Conservation (phyloP, 1,139 yeast genomes). For the Saccharomyces hybrid region DNA sequence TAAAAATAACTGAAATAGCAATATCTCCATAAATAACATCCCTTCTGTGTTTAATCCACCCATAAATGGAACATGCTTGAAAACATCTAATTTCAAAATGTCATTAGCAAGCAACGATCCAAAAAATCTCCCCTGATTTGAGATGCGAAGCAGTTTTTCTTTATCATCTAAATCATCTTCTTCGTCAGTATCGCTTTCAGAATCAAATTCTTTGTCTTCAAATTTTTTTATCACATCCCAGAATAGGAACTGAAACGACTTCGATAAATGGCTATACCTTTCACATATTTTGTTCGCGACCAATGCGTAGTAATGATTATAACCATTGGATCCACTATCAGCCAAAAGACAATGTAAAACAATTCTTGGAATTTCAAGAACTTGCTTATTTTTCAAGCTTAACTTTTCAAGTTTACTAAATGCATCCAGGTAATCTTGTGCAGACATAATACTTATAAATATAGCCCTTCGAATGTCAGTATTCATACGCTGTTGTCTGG, state of each 20-base stretch:
- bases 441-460: conserved; percentile 90
- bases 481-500: conserved; percentile 83
- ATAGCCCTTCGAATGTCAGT: conserved; percentile 92
- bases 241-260: conserved; percentile 78
- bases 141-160: conserved; percentile 46
- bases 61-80: conserved; percentile 68
- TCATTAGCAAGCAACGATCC: conserved; percentile 72
- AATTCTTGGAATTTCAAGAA: conserved; percentile 80
- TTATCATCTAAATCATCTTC: conserved; percentile 37
- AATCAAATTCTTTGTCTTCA: conserved; percentile 43
- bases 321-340: conserved; percentile 50
- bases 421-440: conserved; percentile 86
- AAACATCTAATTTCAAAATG: conserved; percentile 59
- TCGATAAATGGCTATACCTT: conserved; percentile 55
- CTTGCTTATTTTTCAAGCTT: conserved; percentile 72
- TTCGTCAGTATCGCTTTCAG: conserved; percentile 35
- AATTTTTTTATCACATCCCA: conserved; percentile 84
- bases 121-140: conserved; percentile 72
- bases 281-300: conserved; percentile 72
- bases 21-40: conserved; percentile 61
- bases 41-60: conserved; percentile 65
- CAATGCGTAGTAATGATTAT: conserved; percentile 85
- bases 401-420: conserved; percentile 73
- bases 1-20: conserved; percentile 62
- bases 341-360: conserved; percentile 77